Base-by-base conservation (phyloP, 139 green algal genomes). In the Chlamydomonas applanata region DNA sequence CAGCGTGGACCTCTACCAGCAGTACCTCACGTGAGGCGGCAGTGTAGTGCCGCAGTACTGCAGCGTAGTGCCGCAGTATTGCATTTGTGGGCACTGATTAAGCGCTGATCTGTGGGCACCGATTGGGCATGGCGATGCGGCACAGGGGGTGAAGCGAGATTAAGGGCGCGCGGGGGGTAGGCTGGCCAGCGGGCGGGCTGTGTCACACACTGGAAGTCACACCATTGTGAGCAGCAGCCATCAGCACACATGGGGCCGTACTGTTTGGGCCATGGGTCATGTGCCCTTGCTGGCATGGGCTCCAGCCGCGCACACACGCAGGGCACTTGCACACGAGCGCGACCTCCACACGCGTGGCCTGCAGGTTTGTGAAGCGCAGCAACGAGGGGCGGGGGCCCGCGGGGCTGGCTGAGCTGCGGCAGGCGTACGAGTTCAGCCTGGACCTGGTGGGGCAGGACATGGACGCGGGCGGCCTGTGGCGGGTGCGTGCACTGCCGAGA, bases 401-500 rank as follows among this genome's bases (percentile, higher is more conserved):
- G 32, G 92, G 85, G 11, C 57, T 91, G 27, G n/a, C 71, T 22
- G 90, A 98, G 76, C 63, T 93, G 16, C 83, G 87, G 25, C 75
- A 87, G 76, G 90, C 92, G 0, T 95, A 90, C 53, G 91, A 98
- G 69, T 98, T 93, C 83, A 91, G 89, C 0, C 74, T 98, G 59
- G 90, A 97, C n/a, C 74, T 83, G 20, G 71, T 96, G 22, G 93
- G 93, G 30, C 71, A 91, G 56, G 90, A 96, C 82, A 73, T 89
- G 24, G 74, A 76, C 19, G 54, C 79, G 34, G 91, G 89, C 16
- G 66, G 66, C 32, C 74, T 98, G 46, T 98, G 94, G 94, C 33
- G 34, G 32, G 62, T 49, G 32, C 36, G 62, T 69, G 33, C 2
- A 5, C 22, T 49, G 62, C 7, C 40, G 40, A 7, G 40, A 7